Evolutionary conservation across 2,329 filamentous ascomycete species (phyloP), one percentile per base, ranked within the genome.

Genomic region (Aureobasidium leucospermi): DNA sequence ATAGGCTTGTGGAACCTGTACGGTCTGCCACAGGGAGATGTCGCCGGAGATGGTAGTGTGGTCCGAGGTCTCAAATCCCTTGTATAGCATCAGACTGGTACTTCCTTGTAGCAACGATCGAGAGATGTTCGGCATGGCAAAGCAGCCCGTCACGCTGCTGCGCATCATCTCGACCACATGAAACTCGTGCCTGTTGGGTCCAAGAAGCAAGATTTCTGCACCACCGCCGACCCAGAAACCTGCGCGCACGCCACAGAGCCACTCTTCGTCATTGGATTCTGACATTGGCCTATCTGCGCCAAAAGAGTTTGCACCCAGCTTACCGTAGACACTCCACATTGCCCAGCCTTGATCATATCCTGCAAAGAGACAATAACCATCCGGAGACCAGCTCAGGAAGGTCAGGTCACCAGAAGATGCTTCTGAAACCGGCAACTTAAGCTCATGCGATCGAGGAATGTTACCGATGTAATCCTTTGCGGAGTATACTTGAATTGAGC

Each of bases 251-350:
- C 92, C 90, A 6, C 82, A 80, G n/a, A 97, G 79, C 90, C 93
- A 97, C 46, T 83, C 81, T 69, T 99, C 93, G 31, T 81, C 82
- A 67, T 94, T 93, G 6, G 76, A 75, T 51, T 81, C 75, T 2
- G 86, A 84, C 39, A 90, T 78, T 2, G 76, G 74, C 29, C 79
- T 77, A 66, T 96, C 89, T 11, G 83, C 80, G 6, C 81, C 80
- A 70, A 97, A 97, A 69, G 90, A 96, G 66, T 85, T 90, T 59
- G 88, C 91, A 13, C 91, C 87, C 2, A 87, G 82, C 72, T 96
- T 96, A 36, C 94, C 94, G 73, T 96, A 99, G 39, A 97, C 94
- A 71, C 93, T 97, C 93, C 93, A 99, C 48, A 86, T 93, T 4
- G 89, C 88, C 94, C 94, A 99, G 0, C 94, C 95, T 61, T 87